Evolutionary conservation across 345 rosid species (phyloP), one percentile per base, ranked within the genome.

Genomic region (Boechera stricta): DNA sequence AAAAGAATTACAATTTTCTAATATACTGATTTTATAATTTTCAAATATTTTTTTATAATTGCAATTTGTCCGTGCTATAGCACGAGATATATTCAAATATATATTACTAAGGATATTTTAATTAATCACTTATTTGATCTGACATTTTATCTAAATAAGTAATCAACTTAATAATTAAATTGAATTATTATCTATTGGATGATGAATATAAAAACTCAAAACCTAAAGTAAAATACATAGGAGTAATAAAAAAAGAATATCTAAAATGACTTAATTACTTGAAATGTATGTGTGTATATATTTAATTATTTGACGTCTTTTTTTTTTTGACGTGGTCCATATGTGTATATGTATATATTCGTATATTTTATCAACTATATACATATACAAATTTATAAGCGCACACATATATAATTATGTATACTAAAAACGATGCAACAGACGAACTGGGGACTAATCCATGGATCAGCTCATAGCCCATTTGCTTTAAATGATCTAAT

Each of bases 361-460:
- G 10, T 45, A 59, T 10, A n/a, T 48, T 47, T 21, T 48, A 47
- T 48, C 33, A 33, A 8, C 36, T 21, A 21, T 21, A 21, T 38
- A 56, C 39, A 74, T 26, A 28, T 28, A 66, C 32, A 67, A 26
- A 35, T 58, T 7, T 32, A 39, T 28, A 75, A 36, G 10, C 9
- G 32, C 24, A 38, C 41, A 49, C 32, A 66, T 31, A 64, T 58
- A 58, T 7, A 75, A 58, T 59, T 49, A 38, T 38, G 61, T 41
- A 68, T 62, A 62, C 70, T 69, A 52, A 39, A 77, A 77, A 52
- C 64, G 64, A 56, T 69, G 71, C 33, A 53, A 54, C 64, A 54
- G 48, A 69, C 15, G 51, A 69, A 62, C 47, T 62, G 71, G 80
- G 80, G 80, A 77, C 80, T 75, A 62, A 62, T 24, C 12, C 31